Conservation (phyloP, 441 rosid species). For the Gossypium lobatum region DNA sequence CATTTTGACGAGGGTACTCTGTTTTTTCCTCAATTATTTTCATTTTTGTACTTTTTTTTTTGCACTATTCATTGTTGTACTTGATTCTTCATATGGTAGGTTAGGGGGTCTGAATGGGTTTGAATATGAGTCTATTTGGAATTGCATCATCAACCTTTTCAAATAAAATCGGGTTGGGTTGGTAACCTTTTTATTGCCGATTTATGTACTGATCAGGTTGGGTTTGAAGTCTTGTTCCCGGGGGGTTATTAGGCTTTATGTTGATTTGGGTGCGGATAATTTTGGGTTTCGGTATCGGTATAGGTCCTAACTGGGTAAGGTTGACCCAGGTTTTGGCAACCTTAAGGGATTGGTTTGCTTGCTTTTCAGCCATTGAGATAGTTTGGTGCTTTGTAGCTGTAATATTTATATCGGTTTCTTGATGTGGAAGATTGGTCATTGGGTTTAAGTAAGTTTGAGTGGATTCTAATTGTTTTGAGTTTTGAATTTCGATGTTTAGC, state of each 20-base stretch:
- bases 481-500: not conserved
- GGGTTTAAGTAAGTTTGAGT: not conserved
- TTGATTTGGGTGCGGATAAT: not conserved
- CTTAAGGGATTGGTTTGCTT: not conserved
- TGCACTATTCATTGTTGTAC: not conserved
- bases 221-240: not conserved
- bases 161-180: not conserved
- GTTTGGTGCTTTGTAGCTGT: not conserved
- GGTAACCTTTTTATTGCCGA: not conserved
- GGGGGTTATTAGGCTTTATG: not conserved
- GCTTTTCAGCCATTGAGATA: not conserved
- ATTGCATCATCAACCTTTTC: not conserved
- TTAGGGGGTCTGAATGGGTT: not conserved
- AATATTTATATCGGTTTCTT: not conserved
- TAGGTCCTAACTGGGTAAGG: no score
- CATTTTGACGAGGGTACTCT: slow-evolving; percentile 65
- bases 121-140: not conserved
- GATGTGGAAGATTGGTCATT: not conserved
- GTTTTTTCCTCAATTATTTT: not conserved
- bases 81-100: not conserved
- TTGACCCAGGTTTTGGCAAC: not conserved
- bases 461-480: not conserved
- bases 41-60: not conserved
- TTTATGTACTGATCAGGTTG: not conserved
- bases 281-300: not conserved